Evolutionary conservation across 106 monocot species (phyloP).

Genomic region (Apostasia ramifera): DNA sequence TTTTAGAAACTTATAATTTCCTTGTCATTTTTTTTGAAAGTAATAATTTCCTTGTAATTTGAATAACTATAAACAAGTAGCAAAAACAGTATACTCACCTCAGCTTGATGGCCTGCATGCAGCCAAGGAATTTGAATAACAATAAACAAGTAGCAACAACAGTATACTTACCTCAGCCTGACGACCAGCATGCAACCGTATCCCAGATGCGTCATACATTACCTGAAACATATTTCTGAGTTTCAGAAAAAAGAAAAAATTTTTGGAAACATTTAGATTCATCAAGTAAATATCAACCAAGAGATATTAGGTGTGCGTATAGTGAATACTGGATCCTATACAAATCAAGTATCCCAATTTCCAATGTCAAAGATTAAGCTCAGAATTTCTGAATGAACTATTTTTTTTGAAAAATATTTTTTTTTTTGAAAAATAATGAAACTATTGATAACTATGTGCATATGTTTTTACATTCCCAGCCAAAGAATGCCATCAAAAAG

Average conservation of each 20-base stretch:
- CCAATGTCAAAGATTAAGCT: too few relatives aligned
- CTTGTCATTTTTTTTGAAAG: too few relatives aligned
- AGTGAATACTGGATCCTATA: too few relatives aligned
- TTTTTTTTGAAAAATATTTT: too few relatives aligned
- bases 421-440: too few relatives aligned
- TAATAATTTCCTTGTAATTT: too few relatives aligned
- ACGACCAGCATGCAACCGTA: slow-evolving; percentile 63
- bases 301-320: neutral
- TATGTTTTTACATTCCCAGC: neutral
- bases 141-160: neutral
- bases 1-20: too few relatives aligned
- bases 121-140: neutral
- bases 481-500: neutral
- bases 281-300: neutral
- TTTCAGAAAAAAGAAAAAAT: neutral
- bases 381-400: too few relatives aligned
- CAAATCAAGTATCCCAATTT: too few relatives aligned
- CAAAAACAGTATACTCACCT: slow-evolving; percentile 31
- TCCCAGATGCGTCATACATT: slow-evolving; percentile 77
- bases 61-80: neutral
- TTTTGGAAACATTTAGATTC: neutral
- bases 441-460: too few relatives aligned
- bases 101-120: slow-evolving; percentile 74
- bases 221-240: slow-evolving; percentile 28
- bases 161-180: slow-evolving; percentile 65